Percentiles rank a stretch among this genome's conserved stretches.
These are phyloP conservation scores for Acanthochlamys bracteata DNA, from an alignment of 106 monocot species.

Conservation along the genomic window DNA sequence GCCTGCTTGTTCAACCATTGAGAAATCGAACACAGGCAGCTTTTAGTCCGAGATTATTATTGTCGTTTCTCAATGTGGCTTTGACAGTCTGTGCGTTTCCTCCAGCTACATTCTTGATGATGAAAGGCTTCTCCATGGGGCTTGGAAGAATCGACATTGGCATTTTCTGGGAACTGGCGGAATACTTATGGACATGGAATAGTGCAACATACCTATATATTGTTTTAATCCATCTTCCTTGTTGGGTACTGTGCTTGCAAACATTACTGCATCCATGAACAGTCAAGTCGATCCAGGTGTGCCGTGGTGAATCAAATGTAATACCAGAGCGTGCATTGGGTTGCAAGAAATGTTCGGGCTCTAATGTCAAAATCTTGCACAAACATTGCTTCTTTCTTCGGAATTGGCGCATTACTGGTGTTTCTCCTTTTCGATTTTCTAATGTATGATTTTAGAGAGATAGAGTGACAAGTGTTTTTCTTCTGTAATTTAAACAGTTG, in stretches of 20 bases:
- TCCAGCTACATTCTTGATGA: constrained; percentile 32
- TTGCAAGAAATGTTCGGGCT: no score
- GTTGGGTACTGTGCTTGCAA: constrained; percentile 70
- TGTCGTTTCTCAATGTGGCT: constrained; percentile 23
- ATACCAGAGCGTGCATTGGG: no score
- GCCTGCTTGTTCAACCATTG: constrained; percentile 51
- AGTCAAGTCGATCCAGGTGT: neutral
- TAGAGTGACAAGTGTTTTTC: no score
- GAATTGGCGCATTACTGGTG: no score
- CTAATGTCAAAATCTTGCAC: no score
- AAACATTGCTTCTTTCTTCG: no score
- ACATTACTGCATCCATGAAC: constrained; percentile 60
- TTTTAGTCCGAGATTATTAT: constrained; percentile 3
- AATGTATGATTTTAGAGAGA: no score
- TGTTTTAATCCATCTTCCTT: constrained; percentile 73
- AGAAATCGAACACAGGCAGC: constrained; percentile 12
- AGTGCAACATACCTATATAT: constrained; percentile 83
- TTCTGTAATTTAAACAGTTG: no score
- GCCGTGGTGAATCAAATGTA: no score
- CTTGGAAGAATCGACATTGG: constrained; percentile 25
- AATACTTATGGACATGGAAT: constrained; percentile 72
- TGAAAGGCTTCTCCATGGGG: constrained; percentile 24
- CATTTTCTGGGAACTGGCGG: constrained; percentile 56
- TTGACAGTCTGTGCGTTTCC: constrained; percentile 49
- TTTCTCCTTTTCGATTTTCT: no score